Conservation (phyloP, 768 basidiomycete genomes). For the Leccinum ochraceum region DNA sequence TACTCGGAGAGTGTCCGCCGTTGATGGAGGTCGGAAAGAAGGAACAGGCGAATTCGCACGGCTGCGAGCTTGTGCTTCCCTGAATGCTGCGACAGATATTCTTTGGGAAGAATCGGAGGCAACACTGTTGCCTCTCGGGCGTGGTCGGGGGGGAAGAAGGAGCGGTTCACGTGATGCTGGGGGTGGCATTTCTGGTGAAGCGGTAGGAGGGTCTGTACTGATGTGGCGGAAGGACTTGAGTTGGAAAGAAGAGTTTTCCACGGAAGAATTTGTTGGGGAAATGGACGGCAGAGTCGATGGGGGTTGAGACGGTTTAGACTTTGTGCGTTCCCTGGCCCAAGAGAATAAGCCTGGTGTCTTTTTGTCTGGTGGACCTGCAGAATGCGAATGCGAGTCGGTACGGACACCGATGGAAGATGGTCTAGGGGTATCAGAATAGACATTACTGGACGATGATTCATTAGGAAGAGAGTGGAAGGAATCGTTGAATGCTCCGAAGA, state of each 20-base stretch:
- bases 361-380: conserved; percentile 25
- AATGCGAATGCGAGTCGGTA: conserved; percentile 10
- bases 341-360: conserved; percentile 39
- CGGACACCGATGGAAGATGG: conserved; percentile 16
- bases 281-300: conserved; percentile 39
- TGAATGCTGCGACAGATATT: conserved; percentile 80
- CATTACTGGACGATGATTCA: conserved; percentile 30
- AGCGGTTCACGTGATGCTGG: conserved; percentile 27
- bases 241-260: conserved; percentile 51
- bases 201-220: conserved; percentile 43
- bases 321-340: conserved; percentile 40
- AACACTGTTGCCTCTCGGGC: conserved; percentile 58
- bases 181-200: conserved; percentile 18
- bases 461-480: conserved; percentile 62
- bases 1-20: conserved; percentile 32
- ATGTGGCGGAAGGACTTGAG: conserved; percentile 76
- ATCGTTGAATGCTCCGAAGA: conserved; percentile 62
- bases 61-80: conserved; percentile 71
- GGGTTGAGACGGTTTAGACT: conserved; percentile 29
- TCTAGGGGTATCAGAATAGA: conserved; percentile 24
- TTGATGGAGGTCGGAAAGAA: conserved; percentile 44
- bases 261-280: conserved; percentile 22
- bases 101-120: conserved; percentile 69
- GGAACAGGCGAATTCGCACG: conserved; percentile 60
- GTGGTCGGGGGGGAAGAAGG: conserved; percentile 42